Evolutionary conservation across 2,329 filamentous ascomycete genomes (phyloP).

Genomic region (Xylaria multiplex): DNA sequence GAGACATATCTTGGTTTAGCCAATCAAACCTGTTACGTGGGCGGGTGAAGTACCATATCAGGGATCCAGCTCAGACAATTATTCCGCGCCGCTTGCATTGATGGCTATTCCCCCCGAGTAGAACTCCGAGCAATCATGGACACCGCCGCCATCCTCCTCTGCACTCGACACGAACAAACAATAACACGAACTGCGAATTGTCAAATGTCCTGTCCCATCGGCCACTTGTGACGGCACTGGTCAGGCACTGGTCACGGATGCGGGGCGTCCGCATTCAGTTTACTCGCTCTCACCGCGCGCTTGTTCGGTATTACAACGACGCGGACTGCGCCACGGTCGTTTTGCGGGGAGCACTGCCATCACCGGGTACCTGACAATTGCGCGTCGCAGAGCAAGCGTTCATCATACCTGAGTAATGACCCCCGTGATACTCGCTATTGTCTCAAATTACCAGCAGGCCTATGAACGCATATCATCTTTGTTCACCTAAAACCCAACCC

Average conservation of each 20-base stretch:
- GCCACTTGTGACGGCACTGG: not conserved
- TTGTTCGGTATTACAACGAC: constrained; percentile 27
- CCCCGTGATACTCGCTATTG: constrained; percentile 21
- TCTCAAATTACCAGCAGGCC: constrained; percentile 19
- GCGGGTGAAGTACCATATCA: constrained; percentile 22
- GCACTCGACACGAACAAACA: not conserved
- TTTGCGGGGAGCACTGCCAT: constrained; percentile 37
- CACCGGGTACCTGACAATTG: constrained; percentile 31
- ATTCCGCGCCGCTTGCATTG: constrained; percentile 3
- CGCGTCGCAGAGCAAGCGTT: constrained; percentile 28
- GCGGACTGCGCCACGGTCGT: constrained; percentile 30
- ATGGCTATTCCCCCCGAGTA: not conserved
- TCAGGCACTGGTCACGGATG: not conserved
- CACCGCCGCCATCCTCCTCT: not conserved
- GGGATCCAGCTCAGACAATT: constrained; percentile 18
- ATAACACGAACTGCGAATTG: constrained; percentile 4
- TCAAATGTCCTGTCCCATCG: constrained; percentile 17
- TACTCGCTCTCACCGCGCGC: constrained; percentile 23
- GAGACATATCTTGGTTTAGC: constrained; percentile 34
- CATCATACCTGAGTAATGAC: constrained; percentile 10
- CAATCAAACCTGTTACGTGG: constrained; percentile 26
- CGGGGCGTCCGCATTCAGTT: constrained; percentile 20
- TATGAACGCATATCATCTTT: constrained; percentile 16
- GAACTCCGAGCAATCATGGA: not conserved
- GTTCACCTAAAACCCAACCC: constrained; percentile 13